phyloP scores from a whole-genome alignment of 2,329 filamentous ascomycete species.

The Cladosporium halotolerans region DNA sequence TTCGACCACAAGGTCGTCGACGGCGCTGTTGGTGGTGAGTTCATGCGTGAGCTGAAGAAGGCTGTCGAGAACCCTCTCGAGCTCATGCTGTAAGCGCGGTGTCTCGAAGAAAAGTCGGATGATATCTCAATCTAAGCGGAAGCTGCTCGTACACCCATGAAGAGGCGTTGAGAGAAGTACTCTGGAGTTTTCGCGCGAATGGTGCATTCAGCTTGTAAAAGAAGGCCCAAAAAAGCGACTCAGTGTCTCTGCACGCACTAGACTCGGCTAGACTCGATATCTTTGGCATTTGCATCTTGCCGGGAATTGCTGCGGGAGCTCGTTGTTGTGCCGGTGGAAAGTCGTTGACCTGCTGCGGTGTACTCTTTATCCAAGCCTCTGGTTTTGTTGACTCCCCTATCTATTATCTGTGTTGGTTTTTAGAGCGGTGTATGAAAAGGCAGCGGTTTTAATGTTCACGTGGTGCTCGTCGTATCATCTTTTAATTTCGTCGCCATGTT shows the following conservation, averaged over 20 bases:
- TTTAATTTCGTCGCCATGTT: no score
- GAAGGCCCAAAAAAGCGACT: no score
- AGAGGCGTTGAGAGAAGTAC: no score
- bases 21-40: conserved; percentile 91
- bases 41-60: conserved; percentile 96
- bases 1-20: conserved; percentile 99
- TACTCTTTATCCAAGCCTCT: background rate
- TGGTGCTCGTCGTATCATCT: background rate
- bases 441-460: background rate
- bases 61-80: conserved; percentile 95
- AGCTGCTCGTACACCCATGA: no score
- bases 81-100: conserved; percentile 65
- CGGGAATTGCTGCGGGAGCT: no score
- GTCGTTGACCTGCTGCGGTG: background rate
- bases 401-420: background rate
- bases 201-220: no score
- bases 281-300: no score
- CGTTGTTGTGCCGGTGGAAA: no score
- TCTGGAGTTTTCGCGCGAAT: no score
- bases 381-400: background rate
- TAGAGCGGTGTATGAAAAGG: background rate
- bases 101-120: background rate
- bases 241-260: no score
- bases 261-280: no score
- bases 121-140: no score